These are phyloP conservation scores for Hypoxylon sp. DNA, from an alignment of 2,329 filamentous ascomycete species.

Conservation along the genomic window DNA sequence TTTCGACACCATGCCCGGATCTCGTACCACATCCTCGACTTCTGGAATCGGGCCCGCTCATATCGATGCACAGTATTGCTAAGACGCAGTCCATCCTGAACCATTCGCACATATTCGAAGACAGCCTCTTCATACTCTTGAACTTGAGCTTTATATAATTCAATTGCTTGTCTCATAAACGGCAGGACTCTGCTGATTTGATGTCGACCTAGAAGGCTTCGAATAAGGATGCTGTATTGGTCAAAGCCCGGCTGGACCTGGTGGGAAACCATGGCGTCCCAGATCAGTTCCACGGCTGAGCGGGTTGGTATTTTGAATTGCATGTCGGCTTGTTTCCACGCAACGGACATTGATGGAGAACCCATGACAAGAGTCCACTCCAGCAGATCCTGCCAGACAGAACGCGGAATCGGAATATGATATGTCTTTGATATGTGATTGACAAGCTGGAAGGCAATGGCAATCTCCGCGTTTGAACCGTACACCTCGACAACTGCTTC, in stretches of 20 bases:
- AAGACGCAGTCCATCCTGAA: constrained; percentile 45
- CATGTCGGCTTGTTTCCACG: constrained; percentile 57
- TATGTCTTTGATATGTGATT: constrained; percentile 74
- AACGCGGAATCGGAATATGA: constrained; percentile 67
- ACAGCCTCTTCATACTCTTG: constrained; percentile 46
- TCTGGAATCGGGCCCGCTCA: constrained; percentile 49
- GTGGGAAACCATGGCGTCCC: constrained; percentile 72
- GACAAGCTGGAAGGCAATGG: constrained; percentile 70
- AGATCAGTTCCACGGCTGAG: constrained; percentile 67
- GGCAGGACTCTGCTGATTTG: constrained; percentile 41
- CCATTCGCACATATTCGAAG: constrained; percentile 49
- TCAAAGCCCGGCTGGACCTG: constrained; percentile 69
- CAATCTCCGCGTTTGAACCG: constrained; percentile 75
- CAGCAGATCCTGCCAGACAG: constrained; percentile 77
- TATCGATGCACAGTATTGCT: constrained; percentile 43
- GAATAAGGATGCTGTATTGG: constrained; percentile 67
- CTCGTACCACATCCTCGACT: constrained; percentile 54
- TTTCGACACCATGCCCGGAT: constrained; percentile 51
- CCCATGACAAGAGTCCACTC: constrained; percentile 75
- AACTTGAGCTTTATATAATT: constrained; percentile 51
- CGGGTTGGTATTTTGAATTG: constrained; percentile 55
- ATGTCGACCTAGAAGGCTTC: constrained; percentile 54
- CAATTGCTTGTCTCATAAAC: constrained; percentile 51
- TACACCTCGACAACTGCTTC: constrained; percentile 77
- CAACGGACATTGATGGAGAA: constrained; percentile 56